Evolutionary conservation across 164 flowering plant genomes (phyloP), one percentile per base, ranked within the genome.

Genomic region (Piper longum): DNA sequence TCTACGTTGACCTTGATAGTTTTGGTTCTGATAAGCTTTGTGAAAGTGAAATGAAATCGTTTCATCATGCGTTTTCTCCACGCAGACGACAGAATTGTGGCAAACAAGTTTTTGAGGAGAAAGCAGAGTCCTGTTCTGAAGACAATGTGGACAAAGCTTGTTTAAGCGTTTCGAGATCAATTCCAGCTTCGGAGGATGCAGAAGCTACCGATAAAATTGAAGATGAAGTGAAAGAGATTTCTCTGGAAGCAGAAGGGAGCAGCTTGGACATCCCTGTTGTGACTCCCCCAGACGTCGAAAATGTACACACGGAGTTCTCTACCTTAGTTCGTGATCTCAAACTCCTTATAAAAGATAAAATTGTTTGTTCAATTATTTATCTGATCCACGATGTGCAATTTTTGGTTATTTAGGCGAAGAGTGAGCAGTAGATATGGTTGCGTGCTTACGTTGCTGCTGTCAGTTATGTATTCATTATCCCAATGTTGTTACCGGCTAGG

Each of bases 71-170:
- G 19, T 54, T 61, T 41, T 9, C 40, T 54, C 41, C 16, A 42
- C 56, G 43, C 91, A 89, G 95, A 66, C 83, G 83, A 59, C 89
- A 88, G 61, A 79, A 75, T 9, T 86, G 81, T 45, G 76, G 80
- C 61, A 73, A 79, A 64, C 89, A 85, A 78, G 81, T 83, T 4
- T 76, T 82, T 72, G 88, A 85, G 69, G 88, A 85, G 82, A 83
- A 80, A 75, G 65, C 75, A 0, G 85, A 82, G 67, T 78, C 92
- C 13, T 79, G 82, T 67, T 78, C 86, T 1, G 87, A 86, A 5
- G 89, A 81, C 69, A 82, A 92, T 64, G 91, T 85, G 63, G 98
- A 89, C 73, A 92, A 90, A 78, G 97, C 91, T 51, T 93, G 98
- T 73, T 78, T 85, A 36, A 85, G 88, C 64, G 78, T 76, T 65